Evolutionary conservation across 345 rosid genomes (phyloP), one percentile per base, ranked within the genome.

Genomic region (Draba incana): DNA sequence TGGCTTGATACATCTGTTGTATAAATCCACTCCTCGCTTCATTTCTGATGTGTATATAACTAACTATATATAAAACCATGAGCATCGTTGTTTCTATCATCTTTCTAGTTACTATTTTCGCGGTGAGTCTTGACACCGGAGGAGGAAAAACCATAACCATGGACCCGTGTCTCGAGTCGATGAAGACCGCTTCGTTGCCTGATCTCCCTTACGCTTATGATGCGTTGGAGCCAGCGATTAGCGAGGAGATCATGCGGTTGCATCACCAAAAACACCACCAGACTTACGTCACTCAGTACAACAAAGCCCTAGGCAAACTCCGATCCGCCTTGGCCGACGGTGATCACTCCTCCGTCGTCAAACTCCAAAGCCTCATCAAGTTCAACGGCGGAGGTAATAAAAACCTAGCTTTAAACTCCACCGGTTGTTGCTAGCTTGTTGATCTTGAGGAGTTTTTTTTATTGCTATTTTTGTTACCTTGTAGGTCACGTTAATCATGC

Each of bases 251-350:
- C 59, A 94, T 94, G 99, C 84, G 80, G 79, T 72, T 94, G 13
- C 99, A 94, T 64, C 99, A 94, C 83, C 89, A 81, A 82, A 93
- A 93, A 84, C 97, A 93, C 63, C 99, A 93, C 72, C 91, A 84
- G 76, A 31, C 95, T 68, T 94, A 94, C 68, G 71, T 94, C 75
- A 85, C 95, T 35, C 86, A 94, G 74, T 94, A 80, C 74, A 94
- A 88, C 82, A 91, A 86, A 78, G 87, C 95, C 16, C 84, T 89
- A 4, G 82, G 81, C 61, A 82, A 79, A 64, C 99, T 93, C 42
- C 80, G 85, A 8, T 79, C 84, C 5, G 92, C 98, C 52, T 39
- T 84, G 49, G 59, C 74, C 57, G 84, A 81, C 25, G 97, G 88
- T 50, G 96, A 91, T 50, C 50, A 91, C 38, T 74, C 90, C 9